Evolutionary conservation across 441 rosid species (phyloP).

Genomic region (Gossypium laxum): DNA sequence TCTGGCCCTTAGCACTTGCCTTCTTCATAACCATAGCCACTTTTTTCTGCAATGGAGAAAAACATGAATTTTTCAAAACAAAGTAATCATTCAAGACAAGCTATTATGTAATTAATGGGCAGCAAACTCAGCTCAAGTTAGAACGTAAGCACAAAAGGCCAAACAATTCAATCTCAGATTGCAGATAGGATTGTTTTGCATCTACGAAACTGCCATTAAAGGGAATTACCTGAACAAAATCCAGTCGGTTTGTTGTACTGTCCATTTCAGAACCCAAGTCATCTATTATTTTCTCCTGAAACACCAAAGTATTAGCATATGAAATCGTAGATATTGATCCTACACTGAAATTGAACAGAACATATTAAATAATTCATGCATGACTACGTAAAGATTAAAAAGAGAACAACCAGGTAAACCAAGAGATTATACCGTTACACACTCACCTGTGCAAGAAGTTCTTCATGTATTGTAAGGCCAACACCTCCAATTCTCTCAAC

Average conservation of each 20-base stretch:
- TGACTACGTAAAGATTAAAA: background rate
- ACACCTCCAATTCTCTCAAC: constrained; percentile 90
- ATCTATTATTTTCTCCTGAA: constrained; percentile 74
- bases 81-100: background rate
- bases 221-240: constrained; percentile 80
- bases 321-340: background rate
- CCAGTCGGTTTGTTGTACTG: constrained; percentile 80
- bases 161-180: background rate
- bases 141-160: background rate
- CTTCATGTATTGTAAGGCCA: constrained; percentile 92
- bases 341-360: background rate
- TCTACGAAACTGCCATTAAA: background rate
- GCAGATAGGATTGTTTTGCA: background rate
- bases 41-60: constrained; percentile 57
- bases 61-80: background rate
- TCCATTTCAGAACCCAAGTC: constrained; percentile 81
- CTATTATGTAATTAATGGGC: background rate
- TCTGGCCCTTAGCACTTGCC: constrained; percentile 80
- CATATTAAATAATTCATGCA: background rate
- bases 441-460: constrained; percentile 72
- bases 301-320: constrained; percentile 19
- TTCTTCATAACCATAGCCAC: constrained; percentile 96
- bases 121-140: background rate
- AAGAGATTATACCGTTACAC: background rate
- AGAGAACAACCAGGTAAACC: background rate